Evolutionary conservation across 176 grass and related monocot species (phyloP).

Genomic region (Cocos nucifera): DNA sequence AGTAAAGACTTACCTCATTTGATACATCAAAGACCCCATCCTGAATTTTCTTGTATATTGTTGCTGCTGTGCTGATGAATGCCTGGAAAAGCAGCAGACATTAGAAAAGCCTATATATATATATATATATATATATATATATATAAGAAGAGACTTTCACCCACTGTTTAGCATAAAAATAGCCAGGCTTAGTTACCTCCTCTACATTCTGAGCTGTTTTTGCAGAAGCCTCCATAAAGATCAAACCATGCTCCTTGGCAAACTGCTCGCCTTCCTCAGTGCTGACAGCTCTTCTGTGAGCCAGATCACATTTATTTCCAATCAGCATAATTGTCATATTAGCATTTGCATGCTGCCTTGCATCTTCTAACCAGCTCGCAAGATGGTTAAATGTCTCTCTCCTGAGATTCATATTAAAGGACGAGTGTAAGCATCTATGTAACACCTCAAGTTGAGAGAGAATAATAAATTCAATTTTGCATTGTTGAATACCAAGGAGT

Average conservation of each 20-base stretch:
- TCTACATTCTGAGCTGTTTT: constrained; percentile 63
- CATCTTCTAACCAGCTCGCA: constrained; percentile 72
- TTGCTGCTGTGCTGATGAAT: constrained; percentile 56
- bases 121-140: too few species aligned
- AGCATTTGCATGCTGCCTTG: constrained; percentile 61
- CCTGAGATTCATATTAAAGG: constrained; percentile 15
- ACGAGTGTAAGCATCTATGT: not conserved
- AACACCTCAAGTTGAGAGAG: too few species aligned
- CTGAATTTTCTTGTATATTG: constrained; percentile 79
- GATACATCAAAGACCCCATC: constrained; percentile 77
- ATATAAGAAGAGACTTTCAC: not conserved
- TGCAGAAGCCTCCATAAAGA: constrained; percentile 81
- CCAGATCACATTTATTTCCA: constrained; percentile 63
- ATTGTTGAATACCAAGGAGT: too few species aligned
- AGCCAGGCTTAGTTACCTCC: constrained; percentile 33
- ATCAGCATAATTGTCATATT: constrained; percentile 78
- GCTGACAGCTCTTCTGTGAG: constrained; percentile 63
- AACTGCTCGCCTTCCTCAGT: constrained; percentile 73
- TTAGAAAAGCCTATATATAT: not conserved
- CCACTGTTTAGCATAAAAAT: not conserved
- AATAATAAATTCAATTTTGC: too few species aligned
- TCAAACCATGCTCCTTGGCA: constrained; percentile 60
- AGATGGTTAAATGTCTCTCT: constrained; percentile 86
- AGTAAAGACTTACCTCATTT: constrained; percentile 41
- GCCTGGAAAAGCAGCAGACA: constrained; percentile 26